These are phyloP conservation scores for Panicum miliaceum DNA, from an alignment of 176 grass and related monocot species.

Conservation along the genomic window DNA sequence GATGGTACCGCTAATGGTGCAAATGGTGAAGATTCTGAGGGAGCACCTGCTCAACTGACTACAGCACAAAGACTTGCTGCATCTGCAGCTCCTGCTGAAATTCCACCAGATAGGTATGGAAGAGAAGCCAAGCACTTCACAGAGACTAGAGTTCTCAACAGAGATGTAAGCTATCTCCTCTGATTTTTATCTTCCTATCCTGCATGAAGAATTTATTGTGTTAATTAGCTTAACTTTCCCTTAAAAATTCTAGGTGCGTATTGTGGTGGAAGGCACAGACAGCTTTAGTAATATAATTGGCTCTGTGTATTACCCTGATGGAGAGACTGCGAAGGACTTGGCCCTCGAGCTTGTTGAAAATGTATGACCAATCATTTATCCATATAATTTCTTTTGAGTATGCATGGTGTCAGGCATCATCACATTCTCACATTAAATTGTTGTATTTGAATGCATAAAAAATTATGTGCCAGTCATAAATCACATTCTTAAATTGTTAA, in stretches of 20 bases:
- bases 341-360: conserved; percentile 93
- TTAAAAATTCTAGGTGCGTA: conserved; percentile 63
- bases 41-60: conserved; percentile 62
- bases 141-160: conserved; percentile 83
- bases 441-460: background rate
- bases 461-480: conserved; percentile 1
- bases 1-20: conserved; percentile 48
- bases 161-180: conserved; percentile 69
- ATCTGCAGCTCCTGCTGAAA: conserved; percentile 61
- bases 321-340: conserved; percentile 84
- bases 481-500: conserved; percentile 29
- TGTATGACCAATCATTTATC: conserved; percentile 53
- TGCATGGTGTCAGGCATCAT: background rate
- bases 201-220: conserved; percentile 20
- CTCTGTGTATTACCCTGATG: conserved; percentile 95
- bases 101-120: conserved; percentile 86
- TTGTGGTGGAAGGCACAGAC: conserved; percentile 97
- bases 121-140: conserved; percentile 96
- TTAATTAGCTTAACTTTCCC: conserved; percentile 5
- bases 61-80: conserved; percentile 88
- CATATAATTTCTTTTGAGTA: conserved; percentile 12
- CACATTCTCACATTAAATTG: conserved; percentile 8
- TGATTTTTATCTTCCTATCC: conserved; percentile 23
- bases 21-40: conserved; percentile 68
- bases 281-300: conserved; percentile 91